Conservation (phyloP, 257 asterid species). For the Dorcoceras hygrometricum region DNA sequence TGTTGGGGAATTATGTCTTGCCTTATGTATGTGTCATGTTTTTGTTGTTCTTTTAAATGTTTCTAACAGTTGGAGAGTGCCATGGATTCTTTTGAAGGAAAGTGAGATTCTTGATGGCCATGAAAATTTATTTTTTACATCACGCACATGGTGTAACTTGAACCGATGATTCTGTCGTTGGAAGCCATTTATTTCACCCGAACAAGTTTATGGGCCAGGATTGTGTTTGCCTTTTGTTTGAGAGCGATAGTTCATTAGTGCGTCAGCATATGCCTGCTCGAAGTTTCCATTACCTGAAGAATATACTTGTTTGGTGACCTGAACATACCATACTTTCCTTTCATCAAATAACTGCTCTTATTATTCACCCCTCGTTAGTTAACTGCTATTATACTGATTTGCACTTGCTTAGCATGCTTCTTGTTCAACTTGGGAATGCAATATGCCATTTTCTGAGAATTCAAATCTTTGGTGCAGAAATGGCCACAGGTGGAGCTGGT, state of each 20-base stretch:
- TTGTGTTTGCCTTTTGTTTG: background rate
- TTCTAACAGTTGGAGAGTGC: background rate
- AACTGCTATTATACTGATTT: background rate
- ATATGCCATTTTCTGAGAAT: background rate
- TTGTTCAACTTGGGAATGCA: background rate
- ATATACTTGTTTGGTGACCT: background rate
- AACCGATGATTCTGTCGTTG: background rate
- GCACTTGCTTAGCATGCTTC: background rate
- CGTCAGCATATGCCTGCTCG: background rate
- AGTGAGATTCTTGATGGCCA: background rate
- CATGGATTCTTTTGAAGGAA: background rate
- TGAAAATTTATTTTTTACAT: too few relatives aligned
- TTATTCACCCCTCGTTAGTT: background rate
- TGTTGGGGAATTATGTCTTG: background rate
- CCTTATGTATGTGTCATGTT: background rate
- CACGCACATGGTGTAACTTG: background rate
- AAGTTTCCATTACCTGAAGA: background rate
- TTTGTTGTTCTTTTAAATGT: background rate
- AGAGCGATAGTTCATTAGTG: background rate
- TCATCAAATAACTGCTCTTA: background rate
- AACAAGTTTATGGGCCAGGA: background rate
- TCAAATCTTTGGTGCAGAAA: constrained; percentile 34
- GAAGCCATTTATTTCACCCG: background rate
- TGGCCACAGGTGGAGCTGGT: constrained; percentile 60
- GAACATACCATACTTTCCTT: background rate